These are phyloP conservation scores for Ephemerocybe angulata DNA, from an alignment of 768 basidiomycete species.

Conservation along the genomic window DNA sequence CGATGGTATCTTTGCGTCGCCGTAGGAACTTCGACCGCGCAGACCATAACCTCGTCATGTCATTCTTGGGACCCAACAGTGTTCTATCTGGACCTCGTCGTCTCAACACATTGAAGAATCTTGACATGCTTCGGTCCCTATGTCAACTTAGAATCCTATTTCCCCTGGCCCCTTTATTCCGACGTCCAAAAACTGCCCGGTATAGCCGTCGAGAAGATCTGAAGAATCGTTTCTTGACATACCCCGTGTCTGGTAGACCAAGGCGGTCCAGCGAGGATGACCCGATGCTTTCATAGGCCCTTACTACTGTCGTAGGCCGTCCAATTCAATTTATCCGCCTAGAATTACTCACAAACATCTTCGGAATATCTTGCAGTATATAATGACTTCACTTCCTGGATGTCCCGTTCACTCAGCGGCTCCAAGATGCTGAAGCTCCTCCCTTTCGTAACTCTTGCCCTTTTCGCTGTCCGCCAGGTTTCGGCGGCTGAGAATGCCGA, in stretches of 20 bases:
- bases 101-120: too few relatives aligned
- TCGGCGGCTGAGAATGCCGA: conserved; percentile 8
- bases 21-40: too few relatives aligned
- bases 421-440: conserved; percentile 7
- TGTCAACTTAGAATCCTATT: too few relatives aligned
- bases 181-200: not conserved
- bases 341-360: not conserved
- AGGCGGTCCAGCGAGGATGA: not conserved
- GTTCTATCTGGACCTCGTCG: too few relatives aligned
- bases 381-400: not conserved
- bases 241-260: not conserved
- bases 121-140: too few relatives aligned
- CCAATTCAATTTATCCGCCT: not conserved
- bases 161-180: not conserved
- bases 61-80: too few relatives aligned
- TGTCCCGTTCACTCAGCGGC: not conserved
- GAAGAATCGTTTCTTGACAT: not conserved
- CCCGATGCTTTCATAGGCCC: not conserved
- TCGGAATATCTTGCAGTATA: conserved; percentile 3
- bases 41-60: too few relatives aligned
- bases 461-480: not conserved
- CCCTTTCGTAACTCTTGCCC: conserved; percentile 4
- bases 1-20: too few relatives aligned
- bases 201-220: not conserved
- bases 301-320: not conserved